Percentiles rank a stretch among this genome's conserved stretches.
phyloP scores from a whole-genome alignment of 257 asterid species.

The Salvia hispanica region DNA sequence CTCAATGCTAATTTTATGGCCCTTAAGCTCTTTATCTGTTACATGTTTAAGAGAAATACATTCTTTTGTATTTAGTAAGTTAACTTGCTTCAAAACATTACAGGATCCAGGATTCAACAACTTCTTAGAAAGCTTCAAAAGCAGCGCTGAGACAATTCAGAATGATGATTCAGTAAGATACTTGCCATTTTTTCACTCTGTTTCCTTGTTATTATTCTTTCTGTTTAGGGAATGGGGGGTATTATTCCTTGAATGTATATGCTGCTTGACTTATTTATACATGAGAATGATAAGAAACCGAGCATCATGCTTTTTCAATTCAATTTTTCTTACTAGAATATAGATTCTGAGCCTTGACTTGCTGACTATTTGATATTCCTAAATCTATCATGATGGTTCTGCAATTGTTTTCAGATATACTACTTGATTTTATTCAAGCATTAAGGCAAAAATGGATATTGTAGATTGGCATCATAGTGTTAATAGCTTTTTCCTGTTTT shows the following conservation, averaged over 20 bases:
- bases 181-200: constrained; percentile 5
- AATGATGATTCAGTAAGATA: constrained; percentile 62
- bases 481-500: constrained; percentile 2
- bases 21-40: too few species aligned
- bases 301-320: not conserved
- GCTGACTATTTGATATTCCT: not conserved
- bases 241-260: not conserved
- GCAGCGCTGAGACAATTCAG: constrained; percentile 40
- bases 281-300: not conserved
- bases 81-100: constrained; percentile 36
- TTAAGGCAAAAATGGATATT: constrained; percentile 6
- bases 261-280: constrained; percentile 14
- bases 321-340: too few species aligned
- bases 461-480: not conserved
- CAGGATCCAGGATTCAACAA: constrained; percentile 84
- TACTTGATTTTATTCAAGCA: not conserved
- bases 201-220: too few species aligned
- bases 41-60: too few species aligned
- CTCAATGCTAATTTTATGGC: too few species aligned
- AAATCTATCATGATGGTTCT: constrained; percentile 3
- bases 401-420: constrained; percentile 20
- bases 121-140: constrained; percentile 60
- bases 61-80: too few species aligned
- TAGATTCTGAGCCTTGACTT: too few species aligned
- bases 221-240: too few species aligned